Percentiles rank a stretch among this genome's conserved stretches.
phyloP scores from a whole-genome alignment of 805 yeast genomes.

The Pichia californica region DNA sequence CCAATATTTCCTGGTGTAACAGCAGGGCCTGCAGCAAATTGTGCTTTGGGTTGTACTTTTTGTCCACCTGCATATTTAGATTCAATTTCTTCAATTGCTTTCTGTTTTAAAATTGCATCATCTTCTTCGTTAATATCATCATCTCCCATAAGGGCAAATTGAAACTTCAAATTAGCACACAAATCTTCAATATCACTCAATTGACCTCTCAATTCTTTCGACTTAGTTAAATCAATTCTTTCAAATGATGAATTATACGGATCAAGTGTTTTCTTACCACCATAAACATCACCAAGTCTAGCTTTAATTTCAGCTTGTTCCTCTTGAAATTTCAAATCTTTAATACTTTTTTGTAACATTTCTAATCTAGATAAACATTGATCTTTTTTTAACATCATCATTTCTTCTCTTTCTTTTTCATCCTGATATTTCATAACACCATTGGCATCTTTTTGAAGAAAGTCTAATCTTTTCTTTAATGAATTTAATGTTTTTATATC shows the following conservation, averaged over 20 bases:
- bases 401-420: constrained; percentile 40
- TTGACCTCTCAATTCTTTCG: constrained; percentile 18
- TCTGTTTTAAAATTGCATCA: background rate
- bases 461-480: constrained; percentile 51
- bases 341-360: constrained; percentile 48
- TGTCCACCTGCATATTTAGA: constrained; percentile 25
- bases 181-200: constrained; percentile 21
- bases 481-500: constrained; percentile 51
- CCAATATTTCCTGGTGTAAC: constrained; percentile 7
- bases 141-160: constrained; percentile 22
- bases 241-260: constrained; percentile 14
- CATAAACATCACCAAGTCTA: background rate
- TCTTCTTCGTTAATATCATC: constrained; percentile 12
- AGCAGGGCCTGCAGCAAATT: constrained; percentile 15
- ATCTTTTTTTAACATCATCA: constrained; percentile 52
- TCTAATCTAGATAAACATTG: constrained; percentile 67
- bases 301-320: constrained; percentile 7
- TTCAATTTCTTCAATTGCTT: constrained; percentile 24
- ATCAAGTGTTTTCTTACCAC: constrained; percentile 23
- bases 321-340: constrained; percentile 18
- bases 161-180: constrained; percentile 22
- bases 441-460: constrained; percentile 67
- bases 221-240: constrained; percentile 13
- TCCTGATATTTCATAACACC: constrained; percentile 64
- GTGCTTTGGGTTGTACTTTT: constrained; percentile 20